Evolutionary conservation across 192 early-diverging fungal species (phyloP).

Genomic region (Jimgerdemannia flammicorona): DNA sequence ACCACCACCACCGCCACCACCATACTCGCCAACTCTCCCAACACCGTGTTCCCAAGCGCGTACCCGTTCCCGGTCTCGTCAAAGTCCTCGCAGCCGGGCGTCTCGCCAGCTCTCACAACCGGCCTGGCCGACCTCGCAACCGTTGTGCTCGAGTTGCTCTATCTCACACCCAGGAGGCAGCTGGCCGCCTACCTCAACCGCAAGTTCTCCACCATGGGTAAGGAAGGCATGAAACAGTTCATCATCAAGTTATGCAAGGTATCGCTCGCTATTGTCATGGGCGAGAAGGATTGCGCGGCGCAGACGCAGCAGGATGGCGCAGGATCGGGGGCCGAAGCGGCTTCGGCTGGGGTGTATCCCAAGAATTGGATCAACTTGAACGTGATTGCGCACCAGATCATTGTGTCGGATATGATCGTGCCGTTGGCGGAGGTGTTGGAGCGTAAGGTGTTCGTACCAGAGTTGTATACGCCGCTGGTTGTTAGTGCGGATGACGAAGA

Average conservation of each 20-base stretch:
- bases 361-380: slow-evolving; percentile 36
- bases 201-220: not conserved
- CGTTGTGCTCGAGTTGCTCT: slow-evolving; percentile 26
- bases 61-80: not conserved
- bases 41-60: not conserved
- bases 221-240: slow-evolving; percentile 13
- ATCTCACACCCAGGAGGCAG: slow-evolving; percentile 23
- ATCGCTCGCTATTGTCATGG: slow-evolving; percentile 26
- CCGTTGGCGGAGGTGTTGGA: slow-evolving; percentile 14
- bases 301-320: not conserved
- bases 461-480: slow-evolving; percentile 17
- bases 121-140: slow-evolving; percentile 29
- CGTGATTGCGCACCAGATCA: slow-evolving; percentile 35
- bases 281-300: slow-evolving; percentile 9
- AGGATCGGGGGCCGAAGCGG: not conserved
- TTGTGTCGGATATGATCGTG: slow-evolving; percentile 20
- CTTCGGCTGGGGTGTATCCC: slow-evolving; percentile 3
- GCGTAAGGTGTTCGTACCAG: slow-evolving; percentile 7
- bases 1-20: not conserved
- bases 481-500: not conserved
- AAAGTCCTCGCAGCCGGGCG: not conserved
- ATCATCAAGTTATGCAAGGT: slow-evolving; percentile 18
- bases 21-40: slow-evolving; percentile 4
- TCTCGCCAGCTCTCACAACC: slow-evolving; percentile 22
- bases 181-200: slow-evolving; percentile 14